These are phyloP conservation scores for Malassezia furfur DNA, from an alignment of 1,284 basidiomycete species.

Conservation along the genomic window DNA sequence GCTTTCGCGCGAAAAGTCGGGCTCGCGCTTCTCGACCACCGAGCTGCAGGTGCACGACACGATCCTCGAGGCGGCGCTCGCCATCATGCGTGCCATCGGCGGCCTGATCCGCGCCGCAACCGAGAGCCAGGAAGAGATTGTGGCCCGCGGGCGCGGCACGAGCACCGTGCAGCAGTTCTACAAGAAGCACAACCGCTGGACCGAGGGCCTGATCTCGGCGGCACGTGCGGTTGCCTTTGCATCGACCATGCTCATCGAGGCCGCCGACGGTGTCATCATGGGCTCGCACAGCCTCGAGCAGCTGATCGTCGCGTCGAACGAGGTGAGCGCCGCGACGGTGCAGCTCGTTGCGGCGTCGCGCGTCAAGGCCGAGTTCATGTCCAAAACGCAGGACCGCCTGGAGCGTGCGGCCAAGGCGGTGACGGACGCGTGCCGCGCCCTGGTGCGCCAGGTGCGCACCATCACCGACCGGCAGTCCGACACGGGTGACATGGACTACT, in stretches of 20 bases:
- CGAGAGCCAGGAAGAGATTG: slow-evolving; percentile 95
- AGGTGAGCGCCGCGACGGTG: slow-evolving; percentile 89
- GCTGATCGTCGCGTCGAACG: slow-evolving; percentile 96
- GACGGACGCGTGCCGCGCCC: slow-evolving; percentile 92
- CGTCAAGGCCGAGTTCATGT: slow-evolving; percentile 97
- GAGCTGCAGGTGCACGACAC: slow-evolving; percentile 97
- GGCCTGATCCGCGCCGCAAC: slow-evolving; percentile 92
- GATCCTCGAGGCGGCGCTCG: slow-evolving; percentile 82
- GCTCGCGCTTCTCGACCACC: slow-evolving; percentile 70
- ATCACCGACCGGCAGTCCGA: slow-evolving; percentile 68
- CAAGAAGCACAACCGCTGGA: slow-evolving; percentile 99
- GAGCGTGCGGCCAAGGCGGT: slow-evolving; percentile 96
- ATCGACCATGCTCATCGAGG: slow-evolving; percentile 91
- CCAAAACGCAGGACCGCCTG: slow-evolving; percentile 89
- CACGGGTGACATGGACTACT: slow-evolving; percentile 78
- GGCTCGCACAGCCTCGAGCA: slow-evolving; percentile 95
- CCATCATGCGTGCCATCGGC: slow-evolving; percentile 88
- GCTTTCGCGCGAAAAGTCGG: slow-evolving; percentile 77
- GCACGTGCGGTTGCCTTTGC: slow-evolving; percentile 96
- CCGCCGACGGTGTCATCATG: slow-evolving; percentile 90
- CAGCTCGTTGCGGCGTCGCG: slow-evolving; percentile 96
- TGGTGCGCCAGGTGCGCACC: slow-evolving; percentile 92
- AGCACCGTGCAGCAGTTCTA: slow-evolving; percentile 89
- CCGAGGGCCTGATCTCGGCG: slow-evolving; percentile 94
- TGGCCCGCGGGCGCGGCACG: slow-evolving; percentile 83